These are phyloP conservation scores for baker's yeast (Saccharomyces cerevisiae) DNA, from an alignment of 805 yeast species.

Conservation along the genomic window DNA sequence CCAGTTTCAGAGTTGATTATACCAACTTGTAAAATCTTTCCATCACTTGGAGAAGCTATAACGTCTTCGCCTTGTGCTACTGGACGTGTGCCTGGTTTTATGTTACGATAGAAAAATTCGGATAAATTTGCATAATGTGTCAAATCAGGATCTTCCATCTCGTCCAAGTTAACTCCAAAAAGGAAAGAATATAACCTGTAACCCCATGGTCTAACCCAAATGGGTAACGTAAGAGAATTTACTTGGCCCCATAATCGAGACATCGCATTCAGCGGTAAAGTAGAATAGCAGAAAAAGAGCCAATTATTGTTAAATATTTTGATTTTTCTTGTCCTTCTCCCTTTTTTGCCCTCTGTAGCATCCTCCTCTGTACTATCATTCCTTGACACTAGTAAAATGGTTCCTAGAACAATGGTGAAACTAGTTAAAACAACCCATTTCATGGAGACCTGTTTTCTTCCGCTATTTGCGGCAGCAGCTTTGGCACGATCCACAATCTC, in stretches of 20 bases:
- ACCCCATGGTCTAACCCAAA: constrained; percentile 80
- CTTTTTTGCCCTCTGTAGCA: constrained; percentile 15
- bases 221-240: constrained; percentile 74
- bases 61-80: constrained; percentile 48
- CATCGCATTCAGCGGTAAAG: constrained; percentile 82
- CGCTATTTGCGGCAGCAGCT: constrained; percentile 1
- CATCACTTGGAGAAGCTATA: constrained; percentile 89
- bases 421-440: constrained; percentile 27
- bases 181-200: constrained; percentile 65
- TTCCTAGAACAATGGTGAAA: constrained; percentile 24
- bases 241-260: constrained; percentile 93
- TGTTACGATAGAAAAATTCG: constrained; percentile 82
- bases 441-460: constrained; percentile 5
- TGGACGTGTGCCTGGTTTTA: constrained; percentile 74
- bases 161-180: constrained; percentile 85
- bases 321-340: constrained; percentile 28
- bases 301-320: constrained; percentile 46
- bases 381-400: constrained; percentile 16
- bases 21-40: constrained; percentile 81
- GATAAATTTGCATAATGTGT: constrained; percentile 68
- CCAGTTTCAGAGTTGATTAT: constrained; percentile 58
- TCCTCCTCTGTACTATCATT: constrained; percentile 25
- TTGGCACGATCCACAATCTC: constrained; percentile 6
- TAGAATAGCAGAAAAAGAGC: constrained; percentile 82
- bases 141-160: constrained; percentile 78